These are phyloP conservation scores for Saccharomyces hybrid DNA, from an alignment of 1,139 yeast genomes.

Conservation along the genomic window DNA sequence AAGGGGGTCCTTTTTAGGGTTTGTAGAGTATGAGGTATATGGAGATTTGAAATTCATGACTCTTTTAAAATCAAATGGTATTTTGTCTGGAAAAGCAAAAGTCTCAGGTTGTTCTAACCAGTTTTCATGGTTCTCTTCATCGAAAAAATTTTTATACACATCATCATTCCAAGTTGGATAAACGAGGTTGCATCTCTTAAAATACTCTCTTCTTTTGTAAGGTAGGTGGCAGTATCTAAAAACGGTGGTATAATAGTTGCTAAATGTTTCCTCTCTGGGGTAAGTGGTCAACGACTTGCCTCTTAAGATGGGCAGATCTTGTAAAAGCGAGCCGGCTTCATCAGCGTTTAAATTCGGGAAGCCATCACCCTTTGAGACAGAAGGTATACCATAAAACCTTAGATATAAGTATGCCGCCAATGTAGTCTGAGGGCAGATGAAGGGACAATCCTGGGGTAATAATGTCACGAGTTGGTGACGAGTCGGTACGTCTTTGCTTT, in stretches of 20 bases:
- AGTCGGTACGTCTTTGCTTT: not conserved
- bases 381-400: conserved; percentile 26
- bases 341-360: conserved; percentile 22
- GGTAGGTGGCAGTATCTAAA: conserved; percentile 29
- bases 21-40: conserved; percentile 6
- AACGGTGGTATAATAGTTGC: conserved; percentile 23
- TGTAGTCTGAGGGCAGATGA: conserved; percentile 27
- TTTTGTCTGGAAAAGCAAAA: conserved; percentile 14
- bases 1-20: conserved; percentile 1
- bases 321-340: not conserved
- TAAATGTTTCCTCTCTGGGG: conserved; percentile 26
- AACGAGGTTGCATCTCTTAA: conserved; percentile 9
- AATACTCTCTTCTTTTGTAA: conserved; percentile 26
- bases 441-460: conserved; percentile 22
- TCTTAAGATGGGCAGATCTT: conserved; percentile 20
- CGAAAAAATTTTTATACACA: conserved; percentile 8
- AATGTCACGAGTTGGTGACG: conserved; percentile 11
- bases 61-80: conserved; percentile 20
- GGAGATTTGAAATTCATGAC: conserved; percentile 20
- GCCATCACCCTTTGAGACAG: conserved; percentile 26
- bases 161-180: conserved; percentile 16
- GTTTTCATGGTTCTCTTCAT: not conserved
- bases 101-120: conserved; percentile 3
- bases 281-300: conserved; percentile 25
- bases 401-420: conserved; percentile 27